phyloP scores from a whole-genome alignment of 2,329 filamentous ascomycete species.

The Neofusicoccum sp. region DNA sequence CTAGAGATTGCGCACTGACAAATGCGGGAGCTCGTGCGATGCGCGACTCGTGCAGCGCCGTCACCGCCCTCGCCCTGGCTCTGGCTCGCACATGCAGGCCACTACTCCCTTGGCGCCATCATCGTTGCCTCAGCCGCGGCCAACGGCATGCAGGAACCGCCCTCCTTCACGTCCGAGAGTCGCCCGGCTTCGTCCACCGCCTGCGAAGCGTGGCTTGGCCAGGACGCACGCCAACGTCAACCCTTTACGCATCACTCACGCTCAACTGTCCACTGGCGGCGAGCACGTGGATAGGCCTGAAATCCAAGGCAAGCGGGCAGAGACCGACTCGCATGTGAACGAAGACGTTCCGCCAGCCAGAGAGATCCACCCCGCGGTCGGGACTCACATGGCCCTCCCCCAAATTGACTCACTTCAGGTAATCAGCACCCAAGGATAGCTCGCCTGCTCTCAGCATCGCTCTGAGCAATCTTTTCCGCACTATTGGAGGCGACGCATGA shows the following conservation, averaged over 20 bases:
- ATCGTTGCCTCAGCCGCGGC: neutral
- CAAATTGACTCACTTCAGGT: neutral
- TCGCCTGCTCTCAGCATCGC: neutral
- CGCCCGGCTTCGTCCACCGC: neutral
- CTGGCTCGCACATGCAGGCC: neutral
- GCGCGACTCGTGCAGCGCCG: too few relatives aligned
- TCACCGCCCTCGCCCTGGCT: neutral
- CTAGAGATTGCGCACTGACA: neutral
- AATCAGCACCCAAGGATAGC: neutral
- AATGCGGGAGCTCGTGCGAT: too few relatives aligned
- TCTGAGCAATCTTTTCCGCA: neutral
- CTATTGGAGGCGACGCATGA: neutral
- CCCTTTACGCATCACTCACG: too few relatives aligned
- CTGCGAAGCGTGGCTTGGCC: neutral
- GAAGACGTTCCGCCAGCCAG: too few relatives aligned
- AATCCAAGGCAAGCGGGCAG: too few relatives aligned
- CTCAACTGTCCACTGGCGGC: neutral
- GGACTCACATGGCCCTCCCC: too few relatives aligned
- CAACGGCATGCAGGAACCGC: neutral
- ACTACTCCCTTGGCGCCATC: slow-evolving; percentile 1
- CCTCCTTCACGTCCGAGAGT: neutral
- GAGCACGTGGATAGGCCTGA: too few relatives aligned
- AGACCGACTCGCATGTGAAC: too few relatives aligned
- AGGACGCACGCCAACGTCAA: neutral
- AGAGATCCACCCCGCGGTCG: too few relatives aligned